Evolutionary conservation across 257 asterid species (phyloP).

Genomic region (Eustoma russellianum): DNA sequence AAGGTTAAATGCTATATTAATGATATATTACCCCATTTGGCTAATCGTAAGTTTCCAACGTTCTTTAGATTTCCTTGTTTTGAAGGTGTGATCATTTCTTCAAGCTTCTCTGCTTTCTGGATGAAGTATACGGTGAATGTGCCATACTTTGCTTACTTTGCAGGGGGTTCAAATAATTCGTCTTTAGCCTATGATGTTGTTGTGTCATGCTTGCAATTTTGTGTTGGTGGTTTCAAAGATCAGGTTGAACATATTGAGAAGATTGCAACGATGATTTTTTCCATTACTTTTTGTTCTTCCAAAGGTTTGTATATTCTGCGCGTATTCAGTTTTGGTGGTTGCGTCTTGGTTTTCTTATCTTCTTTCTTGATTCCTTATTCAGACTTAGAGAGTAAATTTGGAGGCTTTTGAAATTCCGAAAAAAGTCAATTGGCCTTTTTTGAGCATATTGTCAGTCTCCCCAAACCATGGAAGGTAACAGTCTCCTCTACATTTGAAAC

Average conservation of each 20-base stretch:
- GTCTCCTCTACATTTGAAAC: background rate
- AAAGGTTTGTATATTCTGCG: conserved; percentile 40
- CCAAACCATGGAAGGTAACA: conserved; percentile 47
- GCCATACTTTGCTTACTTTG: background rate
- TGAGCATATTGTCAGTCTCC: conserved; percentile 35
- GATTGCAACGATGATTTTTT: conserved; percentile 49
- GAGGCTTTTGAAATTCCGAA: conserved; percentile 69
- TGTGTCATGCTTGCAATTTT: conserved; percentile 48
- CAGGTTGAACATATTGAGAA: conserved; percentile 32
- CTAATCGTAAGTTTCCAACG: too few species aligned
- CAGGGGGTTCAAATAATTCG: conserved; percentile 47
- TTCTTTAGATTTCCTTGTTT: too few species aligned
- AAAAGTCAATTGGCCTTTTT: conserved; percentile 70
- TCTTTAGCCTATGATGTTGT: conserved; percentile 39
- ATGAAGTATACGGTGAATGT: too few species aligned
- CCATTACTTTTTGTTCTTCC: conserved; percentile 62
- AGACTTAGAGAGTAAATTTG: conserved; percentile 58
- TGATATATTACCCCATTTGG: too few species aligned
- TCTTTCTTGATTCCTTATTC: conserved; percentile 14
- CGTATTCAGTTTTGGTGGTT: conserved; percentile 2
- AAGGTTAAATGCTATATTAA: too few species aligned
- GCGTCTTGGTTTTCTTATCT: conserved; percentile 7
- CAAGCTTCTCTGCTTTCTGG: too few species aligned
- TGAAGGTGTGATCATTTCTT: too few species aligned
- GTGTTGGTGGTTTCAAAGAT: conserved; percentile 40